These are phyloP conservation scores for Hondaea fermentalgiana DNA, from an alignment of 108 stramenopile species.

Conservation along the genomic window DNA sequence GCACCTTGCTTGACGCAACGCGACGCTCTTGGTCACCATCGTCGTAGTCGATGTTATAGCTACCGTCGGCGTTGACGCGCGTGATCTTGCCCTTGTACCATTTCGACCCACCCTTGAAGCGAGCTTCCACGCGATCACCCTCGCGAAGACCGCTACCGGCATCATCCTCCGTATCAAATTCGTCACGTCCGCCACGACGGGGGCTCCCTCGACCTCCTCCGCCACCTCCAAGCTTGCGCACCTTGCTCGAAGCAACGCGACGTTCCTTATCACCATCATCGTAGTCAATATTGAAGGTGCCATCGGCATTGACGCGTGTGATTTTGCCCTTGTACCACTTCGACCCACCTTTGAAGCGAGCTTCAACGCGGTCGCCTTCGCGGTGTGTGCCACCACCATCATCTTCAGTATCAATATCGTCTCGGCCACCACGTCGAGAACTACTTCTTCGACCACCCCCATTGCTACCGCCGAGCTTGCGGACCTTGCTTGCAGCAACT, in stretches of 20 bases:
- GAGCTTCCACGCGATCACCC: conserved; percentile 13
- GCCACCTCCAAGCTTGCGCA: background rate
- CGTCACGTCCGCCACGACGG: conserved; percentile 3
- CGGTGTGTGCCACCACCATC: conserved; percentile 23
- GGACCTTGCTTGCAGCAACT: conserved; percentile 59
- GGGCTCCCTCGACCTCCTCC: background rate
- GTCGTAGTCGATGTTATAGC: conserved; percentile 24
- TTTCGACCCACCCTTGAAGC: background rate
- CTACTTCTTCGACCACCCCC: too few species aligned
- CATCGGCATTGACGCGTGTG: conserved; percentile 28
- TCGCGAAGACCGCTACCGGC: background rate
- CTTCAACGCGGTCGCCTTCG: conserved; percentile 34
- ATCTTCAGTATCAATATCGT: background rate
- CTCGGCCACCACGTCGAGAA: too few species aligned
- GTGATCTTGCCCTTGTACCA: conserved; percentile 2
- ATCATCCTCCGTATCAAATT: background rate
- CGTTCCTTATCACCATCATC: conserved; percentile 31
- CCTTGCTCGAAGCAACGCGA: background rate
- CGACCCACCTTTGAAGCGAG: conserved; percentile 26
- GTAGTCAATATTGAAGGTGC: conserved; percentile 44
- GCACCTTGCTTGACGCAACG: background rate
- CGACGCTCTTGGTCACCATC: conserved; percentile 33
- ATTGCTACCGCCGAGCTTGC: too few species aligned
- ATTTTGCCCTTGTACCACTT: conserved; percentile 40
- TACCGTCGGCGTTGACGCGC: background rate